Percentiles rank a stretch among this genome's conserved stretches.
phyloP scores from a whole-genome alignment of 1,284 basidiomycete genomes.

The Mycosarcoma mackinlayi region DNA sequence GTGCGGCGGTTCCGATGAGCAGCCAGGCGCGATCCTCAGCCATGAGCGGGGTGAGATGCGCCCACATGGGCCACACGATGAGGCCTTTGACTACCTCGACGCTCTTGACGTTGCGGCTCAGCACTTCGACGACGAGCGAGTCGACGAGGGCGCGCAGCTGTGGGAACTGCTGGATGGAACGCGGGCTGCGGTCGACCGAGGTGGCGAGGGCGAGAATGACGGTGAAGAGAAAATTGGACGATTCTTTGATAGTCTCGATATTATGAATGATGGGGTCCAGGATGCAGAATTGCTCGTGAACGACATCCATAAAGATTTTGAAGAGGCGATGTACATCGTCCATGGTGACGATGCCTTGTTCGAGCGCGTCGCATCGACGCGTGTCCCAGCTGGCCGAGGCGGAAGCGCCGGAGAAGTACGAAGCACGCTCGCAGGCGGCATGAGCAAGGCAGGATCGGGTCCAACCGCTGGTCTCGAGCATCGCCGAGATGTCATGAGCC shows the following conservation, averaged over 20 bases:
- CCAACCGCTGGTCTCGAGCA: slow-evolving; percentile 43
- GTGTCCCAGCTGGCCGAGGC: slow-evolving; percentile 45
- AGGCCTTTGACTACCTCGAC: slow-evolving; percentile 49
- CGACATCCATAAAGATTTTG: slow-evolving; percentile 33
- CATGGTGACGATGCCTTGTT: slow-evolving; percentile 47
- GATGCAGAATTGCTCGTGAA: slow-evolving; percentile 47
- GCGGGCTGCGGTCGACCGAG: slow-evolving; percentile 39
- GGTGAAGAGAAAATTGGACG: slow-evolving; percentile 50
- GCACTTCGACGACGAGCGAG: slow-evolving; percentile 46
- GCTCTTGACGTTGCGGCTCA: slow-evolving; percentile 52
- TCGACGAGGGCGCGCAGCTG: slow-evolving; percentile 41
- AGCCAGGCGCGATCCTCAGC: slow-evolving; percentile 48
- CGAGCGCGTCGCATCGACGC: slow-evolving; percentile 41
- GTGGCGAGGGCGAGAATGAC: slow-evolving; percentile 47
- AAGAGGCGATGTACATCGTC: slow-evolving; percentile 42
- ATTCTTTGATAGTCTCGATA: slow-evolving; percentile 36
- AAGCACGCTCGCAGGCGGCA: slow-evolving; percentile 47
- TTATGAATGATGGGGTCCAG: slow-evolving; percentile 46
- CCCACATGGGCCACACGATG: slow-evolving; percentile 51
- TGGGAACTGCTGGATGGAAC: slow-evolving; percentile 40
- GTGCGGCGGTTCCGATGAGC: slow-evolving; percentile 47
- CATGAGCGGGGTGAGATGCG: slow-evolving; percentile 48
- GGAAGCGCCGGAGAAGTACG: slow-evolving; percentile 46
- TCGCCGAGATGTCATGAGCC: slow-evolving; percentile 31
- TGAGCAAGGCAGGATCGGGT: slow-evolving; percentile 37